Evolutionary conservation across 1,139 yeast genomes (phyloP), one percentile per base, ranked within the genome.

Genomic region (Suhomyces wounanorum): DNA sequence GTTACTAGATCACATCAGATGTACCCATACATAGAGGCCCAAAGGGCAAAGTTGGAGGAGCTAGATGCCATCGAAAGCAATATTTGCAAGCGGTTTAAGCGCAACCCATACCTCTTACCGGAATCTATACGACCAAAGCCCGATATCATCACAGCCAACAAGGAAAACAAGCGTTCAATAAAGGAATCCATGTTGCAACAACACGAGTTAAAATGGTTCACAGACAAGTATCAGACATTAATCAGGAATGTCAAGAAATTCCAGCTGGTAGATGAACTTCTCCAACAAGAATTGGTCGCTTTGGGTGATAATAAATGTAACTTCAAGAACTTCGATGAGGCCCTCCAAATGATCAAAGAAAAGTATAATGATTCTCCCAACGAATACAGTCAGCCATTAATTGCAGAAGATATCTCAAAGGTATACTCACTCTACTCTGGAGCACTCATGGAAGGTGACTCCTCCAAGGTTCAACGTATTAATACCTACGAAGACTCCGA

Each of bases 121-220:
- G 47, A 43, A 11, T n/a, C 39, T 9, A 37, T 39, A 5, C 51
- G 51, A 9, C 45, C 48, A 25, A 7, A 38, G 6, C 26, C 21
- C 37, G 52, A 49, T 40, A 18, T 35, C 13, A 45, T 49, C 39
- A 54, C 44, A 40, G 44, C 21, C 40, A 46, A 49, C 46, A 38
- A 49, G 42, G 31, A 31, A 49, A 40, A 48, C 51, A 75, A 70
- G 52, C 61, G 83, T 54, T 68, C 78, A 50, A 59, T 63, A 40
- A 70, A 77, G 52, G 83, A 79, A 55, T 73, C 78, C 1, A 59
- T 82, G 11, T 57, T 83, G 14, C 95, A 88, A 57, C 84, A 85
- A 58, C 89, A 86, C 64, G 97, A 92, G 63, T 73, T 89, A 3
- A 70, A 74, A 16, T 59, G 66, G 44, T 80, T 92, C 45, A 60